phyloP scores from a whole-genome alignment of 148 eudicot species.

The Arbutus unedo region DNA sequence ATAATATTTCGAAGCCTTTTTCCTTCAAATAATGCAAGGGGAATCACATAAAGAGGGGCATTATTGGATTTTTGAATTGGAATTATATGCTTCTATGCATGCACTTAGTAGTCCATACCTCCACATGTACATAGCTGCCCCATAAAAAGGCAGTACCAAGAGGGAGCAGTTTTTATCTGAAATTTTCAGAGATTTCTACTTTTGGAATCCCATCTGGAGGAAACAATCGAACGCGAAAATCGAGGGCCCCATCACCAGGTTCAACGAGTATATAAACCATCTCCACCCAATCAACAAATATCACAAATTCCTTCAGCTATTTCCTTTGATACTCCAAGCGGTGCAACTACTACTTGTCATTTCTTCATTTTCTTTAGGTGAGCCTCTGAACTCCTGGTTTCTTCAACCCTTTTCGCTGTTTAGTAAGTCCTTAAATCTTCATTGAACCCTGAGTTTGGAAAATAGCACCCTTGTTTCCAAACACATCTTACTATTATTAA shows the following conservation, averaged over 20 bases:
- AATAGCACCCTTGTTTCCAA: not conserved
- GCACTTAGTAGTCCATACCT: constrained; percentile 14
- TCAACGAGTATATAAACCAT: constrained; percentile 35
- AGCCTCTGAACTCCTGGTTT: not conserved
- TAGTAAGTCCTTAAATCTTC: not conserved
- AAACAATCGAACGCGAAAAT: constrained; percentile 24
- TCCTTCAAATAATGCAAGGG: constrained; percentile 31
- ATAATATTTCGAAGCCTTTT: constrained; percentile 29
- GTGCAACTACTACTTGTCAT: not conserved
- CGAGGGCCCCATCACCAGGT: constrained; percentile 26
- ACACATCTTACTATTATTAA: not conserved
- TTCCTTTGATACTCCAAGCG: constrained; percentile 13
- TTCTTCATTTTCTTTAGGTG: constrained; percentile 21
- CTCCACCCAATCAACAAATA: constrained; percentile 22
- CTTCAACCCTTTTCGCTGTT: not conserved
- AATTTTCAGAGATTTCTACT: constrained; percentile 13
- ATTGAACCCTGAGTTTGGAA: not conserved
- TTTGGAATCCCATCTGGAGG: constrained; percentile 28
- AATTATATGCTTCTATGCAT: constrained; percentile 18
- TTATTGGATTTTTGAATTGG: constrained; percentile 11
- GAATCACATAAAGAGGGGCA: constrained; percentile 37
- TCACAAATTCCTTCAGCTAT: constrained; percentile 25
- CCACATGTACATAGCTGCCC: constrained; percentile 8
- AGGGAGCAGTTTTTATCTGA: not conserved
- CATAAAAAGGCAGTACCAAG: not conserved